Evolutionary conservation across 2,329 filamentous ascomycete genomes (phyloP), one percentile per base, ranked within the genome.

Genomic region (Diplodia corticola): DNA sequence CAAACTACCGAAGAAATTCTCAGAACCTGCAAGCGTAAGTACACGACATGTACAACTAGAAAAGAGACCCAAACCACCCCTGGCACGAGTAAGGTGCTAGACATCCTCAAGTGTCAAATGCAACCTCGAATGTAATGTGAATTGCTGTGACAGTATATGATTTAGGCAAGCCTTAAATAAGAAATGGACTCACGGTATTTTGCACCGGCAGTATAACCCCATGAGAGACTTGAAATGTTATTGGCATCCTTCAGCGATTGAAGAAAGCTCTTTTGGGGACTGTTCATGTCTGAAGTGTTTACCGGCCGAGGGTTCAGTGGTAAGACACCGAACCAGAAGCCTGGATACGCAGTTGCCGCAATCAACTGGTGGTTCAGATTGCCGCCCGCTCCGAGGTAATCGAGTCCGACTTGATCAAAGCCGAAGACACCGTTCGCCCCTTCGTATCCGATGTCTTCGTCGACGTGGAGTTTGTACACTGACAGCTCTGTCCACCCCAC

Each of bases 181-280:
- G n/a, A 10, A n/a, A 49, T 5, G 30, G 28, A 64, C 67, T 37
- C 65, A 72, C 71, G 59, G 49, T 72, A 69, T 22, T 57, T 51
- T 6, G 77, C 75, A 3, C 77, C 78, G 9, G 78, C 77, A 4
- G 77, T 79, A 63, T 79, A 80, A 1, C 69, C 73, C 70, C 71
- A 80, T 2, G 74, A 77, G 6, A 73, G 49, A 57, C 76, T 76
- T 0, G 76, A 70, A 9, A 79, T 77, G 5, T 67, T 61, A 24
- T 68, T 68, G 20, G 69, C 63, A 9, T 69, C 63, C 22, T 53
- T 51, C 4, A 66, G 24, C 0, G 33, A 22, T 20, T 51, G 24
- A 17, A 66, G 22, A 6, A 61, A 35, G 6, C 64, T 61, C 20
- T n/a, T 5, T 17, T 59, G 26, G 10, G 26, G 48, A 22, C 35